Conservation (phyloP, 495 filamentous ascomycete genomes). For the Hypoxylon trugodes region DNA sequence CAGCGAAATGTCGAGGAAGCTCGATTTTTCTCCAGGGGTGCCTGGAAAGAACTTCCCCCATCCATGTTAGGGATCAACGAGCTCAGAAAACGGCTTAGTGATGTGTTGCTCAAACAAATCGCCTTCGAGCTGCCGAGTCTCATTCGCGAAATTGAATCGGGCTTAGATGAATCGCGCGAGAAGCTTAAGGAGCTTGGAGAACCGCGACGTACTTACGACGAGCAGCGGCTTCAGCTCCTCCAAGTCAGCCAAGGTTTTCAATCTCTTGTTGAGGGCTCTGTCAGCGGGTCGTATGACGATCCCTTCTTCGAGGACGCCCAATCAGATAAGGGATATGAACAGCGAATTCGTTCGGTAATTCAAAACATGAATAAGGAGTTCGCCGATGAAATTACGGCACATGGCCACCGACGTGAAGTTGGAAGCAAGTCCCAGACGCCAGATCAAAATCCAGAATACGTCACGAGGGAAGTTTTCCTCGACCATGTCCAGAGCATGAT, state of each 20-base stretch:
- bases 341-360: constrained; percentile 67
- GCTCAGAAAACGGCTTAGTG: constrained; percentile 45
- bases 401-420: constrained; percentile 58
- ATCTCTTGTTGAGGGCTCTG: constrained; percentile 38
- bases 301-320: constrained; percentile 50
- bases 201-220: constrained; percentile 35
- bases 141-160: constrained; percentile 42
- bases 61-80: constrained; percentile 40
- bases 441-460: background rate
- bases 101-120: constrained; percentile 44
- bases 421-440: constrained; percentile 20
- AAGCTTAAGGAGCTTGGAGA: constrained; percentile 39
- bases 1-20: constrained; percentile 48
- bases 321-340: constrained; percentile 48
- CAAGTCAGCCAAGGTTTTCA: constrained; percentile 41
- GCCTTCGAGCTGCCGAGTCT: constrained; percentile 41
- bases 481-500: constrained; percentile 42
- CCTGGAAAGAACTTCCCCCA: constrained; percentile 50
- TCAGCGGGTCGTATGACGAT: constrained; percentile 45
- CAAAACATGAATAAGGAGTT: constrained; percentile 67
- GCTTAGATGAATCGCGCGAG: constrained; percentile 29
- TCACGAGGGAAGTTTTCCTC: constrained; percentile 40
- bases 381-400: constrained; percentile 53
- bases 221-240: constrained; percentile 41
- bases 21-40: constrained; percentile 54